Evolutionary conservation across 306 rosid genomes (phyloP), one percentile per base, ranked within the genome.

Genomic region (Inga leiocalycina): DNA sequence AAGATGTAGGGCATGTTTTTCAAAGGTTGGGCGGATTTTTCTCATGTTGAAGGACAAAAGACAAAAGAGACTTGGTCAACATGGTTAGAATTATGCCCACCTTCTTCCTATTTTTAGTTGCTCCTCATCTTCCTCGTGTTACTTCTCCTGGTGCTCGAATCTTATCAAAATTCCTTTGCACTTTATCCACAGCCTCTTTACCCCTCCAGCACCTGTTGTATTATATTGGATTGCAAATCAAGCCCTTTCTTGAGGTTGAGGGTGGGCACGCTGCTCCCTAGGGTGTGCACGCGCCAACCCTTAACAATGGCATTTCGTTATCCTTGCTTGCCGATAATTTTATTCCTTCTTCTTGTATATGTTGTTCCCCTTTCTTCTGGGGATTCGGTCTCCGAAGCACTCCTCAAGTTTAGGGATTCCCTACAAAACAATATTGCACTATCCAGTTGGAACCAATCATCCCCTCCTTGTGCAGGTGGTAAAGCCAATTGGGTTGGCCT

Each of bases 331-430:
- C 70, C 64, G 8, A 3, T 32, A 67, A 5, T 76, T 10, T 12
- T 62, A 11, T 8, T 64, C 19, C 39, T 85, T 0, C 61, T 75
- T 2, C 66, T 75, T 1, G 17, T 54, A 2, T 22, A 15, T 39
- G 10, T 78, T 5, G n/a, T 24, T 30, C 41, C 73, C 39, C 54
- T 12, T 9, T 48, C 45, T 24, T 79, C 69, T 0, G 71, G 30
- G 16, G 80, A 79, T 59, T 46, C 86, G 0, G 87, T 85, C 2
- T 10, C 74, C 1, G 92, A 90, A 19, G 24, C 52, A 32, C 97
- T 96, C 80, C 85, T 96, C 67, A 87, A 77, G 81, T 89, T 94
- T 76, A 96, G 89, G 84, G 76, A 35, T 2, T 91, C 93, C 70
- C 54, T 96, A 0, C 69, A 86, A 20, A 79, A 84, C 88, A 45